Evolutionary conservation across 352 stramenopile species (phyloP).

Genomic region (Pythium oligandrum): DNA sequence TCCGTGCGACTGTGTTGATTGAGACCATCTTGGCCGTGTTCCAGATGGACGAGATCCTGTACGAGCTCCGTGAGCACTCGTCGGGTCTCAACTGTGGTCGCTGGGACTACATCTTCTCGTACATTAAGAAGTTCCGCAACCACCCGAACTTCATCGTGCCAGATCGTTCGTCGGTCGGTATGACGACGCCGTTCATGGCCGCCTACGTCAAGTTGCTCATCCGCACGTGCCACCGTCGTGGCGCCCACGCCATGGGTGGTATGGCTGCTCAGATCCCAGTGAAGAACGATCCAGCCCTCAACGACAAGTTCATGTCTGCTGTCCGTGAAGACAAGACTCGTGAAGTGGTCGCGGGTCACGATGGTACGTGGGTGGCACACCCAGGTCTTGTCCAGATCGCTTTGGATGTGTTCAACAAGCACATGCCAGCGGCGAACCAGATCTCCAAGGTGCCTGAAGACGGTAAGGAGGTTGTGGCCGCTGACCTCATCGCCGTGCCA

Average conservation of each 20-base stretch:
- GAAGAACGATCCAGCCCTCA: slow-evolving; percentile 88
- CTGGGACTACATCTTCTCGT: slow-evolving; percentile 98
- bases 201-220: slow-evolving; percentile 94
- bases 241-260: slow-evolving; percentile 94
- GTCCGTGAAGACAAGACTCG: slow-evolving; percentile 90
- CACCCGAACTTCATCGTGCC: slow-evolving; percentile 90
- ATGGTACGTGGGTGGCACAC: slow-evolving; percentile 96
- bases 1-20: slow-evolving; percentile 93
- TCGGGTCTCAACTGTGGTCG: slow-evolving; percentile 96
- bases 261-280: slow-evolving; percentile 97
- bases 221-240: slow-evolving; percentile 93
- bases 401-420: slow-evolving; percentile 91
- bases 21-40: slow-evolving; percentile 96
- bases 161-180: slow-evolving; percentile 89
- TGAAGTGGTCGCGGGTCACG: slow-evolving; percentile 90
- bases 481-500: slow-evolving; percentile 58
- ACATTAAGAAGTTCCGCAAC: slow-evolving; percentile 95
- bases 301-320: slow-evolving; percentile 86
- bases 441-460: slow-evolving; percentile 63
- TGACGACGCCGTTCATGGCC: slow-evolving; percentile 94
- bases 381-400: slow-evolving; percentile 92
- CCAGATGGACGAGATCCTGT: slow-evolving; percentile 97
- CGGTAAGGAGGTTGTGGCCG: slow-evolving; percentile 49
- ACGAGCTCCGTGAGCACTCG: slow-evolving; percentile 94
- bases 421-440: slow-evolving; percentile 92